Evolutionary conservation across 495 filamentous ascomycete genomes (phyloP), one percentile per base, ranked within the genome.

Genomic region (Lichina pygmaea): DNA sequence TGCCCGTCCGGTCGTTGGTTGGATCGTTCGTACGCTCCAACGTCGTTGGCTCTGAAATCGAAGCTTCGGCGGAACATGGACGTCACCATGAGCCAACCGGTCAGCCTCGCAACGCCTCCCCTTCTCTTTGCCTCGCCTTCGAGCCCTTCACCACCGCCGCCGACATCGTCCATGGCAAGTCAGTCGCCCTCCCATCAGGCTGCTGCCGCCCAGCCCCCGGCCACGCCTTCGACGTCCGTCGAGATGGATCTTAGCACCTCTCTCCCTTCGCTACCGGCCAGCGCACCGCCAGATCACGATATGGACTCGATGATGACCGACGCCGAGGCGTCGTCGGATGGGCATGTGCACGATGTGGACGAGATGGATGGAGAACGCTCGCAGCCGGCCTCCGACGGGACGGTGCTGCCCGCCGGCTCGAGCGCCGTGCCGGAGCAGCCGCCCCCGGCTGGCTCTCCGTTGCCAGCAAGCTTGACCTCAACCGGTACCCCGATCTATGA

Each of bases 221-320:
- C 45, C 16, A n/a, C 45, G 13, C 33, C 31, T 10, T 32, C 45
- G 15, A 31, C 32, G 6, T 32, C 38, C 7, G 38, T 38, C 45
- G 45, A 47, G 34, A 47, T 47, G 45, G 45, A 47, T 33, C 17
- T 41, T 9, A 43, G 30, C 45, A 41, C 45, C 17, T 47, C 45
- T 0, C 33, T n/a, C 6, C 17, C 34, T 9, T 34, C 45, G 10
- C 11, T 33, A 8, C 45, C 45, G 16, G 15, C 11, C 2, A 15
- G 31, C 0, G 30, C 9, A 30, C 36, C 38, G 37, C 8, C 11
- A 6, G 36, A 47, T 34, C 33, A 47, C 10, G 15, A 12, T n/a
- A 15, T 34, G 12, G 45, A 47, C 32, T 7, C 45, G n/a, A 13
- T 17, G 34, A 47, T 47, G 45, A 38, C 38, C 11, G 41, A 47